A percentile compares a stretch with the other conserved stretches of the same genome.
These are phyloP conservation scores for Cercospora sp. DNA, from an alignment of 2,329 filamentous ascomycete species.

Conservation along the genomic window DNA sequence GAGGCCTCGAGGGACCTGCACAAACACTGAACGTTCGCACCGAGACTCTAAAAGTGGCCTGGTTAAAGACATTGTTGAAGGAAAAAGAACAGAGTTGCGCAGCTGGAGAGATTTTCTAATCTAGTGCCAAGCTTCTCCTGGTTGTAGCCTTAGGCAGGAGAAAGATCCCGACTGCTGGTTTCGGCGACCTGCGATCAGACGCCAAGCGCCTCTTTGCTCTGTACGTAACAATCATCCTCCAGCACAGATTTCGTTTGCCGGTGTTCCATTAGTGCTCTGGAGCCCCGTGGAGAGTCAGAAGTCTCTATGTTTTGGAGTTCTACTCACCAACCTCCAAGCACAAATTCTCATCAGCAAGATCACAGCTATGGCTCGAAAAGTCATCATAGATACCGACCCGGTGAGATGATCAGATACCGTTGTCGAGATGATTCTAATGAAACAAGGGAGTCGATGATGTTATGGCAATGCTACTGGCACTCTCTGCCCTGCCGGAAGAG, in stretches of 20 bases:
- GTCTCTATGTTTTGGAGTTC: not conserved
- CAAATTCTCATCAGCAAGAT: constrained; percentile 33
- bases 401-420: constrained; percentile 47
- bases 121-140: not conserved
- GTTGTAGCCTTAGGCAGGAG: not conserved
- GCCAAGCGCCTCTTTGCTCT: not conserved
- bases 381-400: constrained; percentile 97
- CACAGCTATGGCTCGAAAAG: constrained; percentile 47
- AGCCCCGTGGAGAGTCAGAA: not conserved
- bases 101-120: constrained; percentile 12
- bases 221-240: not conserved
- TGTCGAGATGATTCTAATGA: not conserved
- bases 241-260: constrained; percentile 4
- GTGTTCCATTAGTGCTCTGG: not conserved
- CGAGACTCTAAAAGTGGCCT: constrained; percentile 99
- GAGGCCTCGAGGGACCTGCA: constrained; percentile 77
- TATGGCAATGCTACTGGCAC: constrained; percentile 80
- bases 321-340: not conserved
- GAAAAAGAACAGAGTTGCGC: constrained; percentile 36
- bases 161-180: not conserved
- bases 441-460: constrained; percentile 82
- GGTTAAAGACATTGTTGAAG: constrained; percentile 68
- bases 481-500: constrained; percentile 78
- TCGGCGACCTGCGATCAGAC: constrained; percentile 14
- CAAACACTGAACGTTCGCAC: constrained; percentile 88